These are phyloP conservation scores for Sicyos edulis DNA, from an alignment of 306 rosid species.

Conservation along the genomic window DNA sequence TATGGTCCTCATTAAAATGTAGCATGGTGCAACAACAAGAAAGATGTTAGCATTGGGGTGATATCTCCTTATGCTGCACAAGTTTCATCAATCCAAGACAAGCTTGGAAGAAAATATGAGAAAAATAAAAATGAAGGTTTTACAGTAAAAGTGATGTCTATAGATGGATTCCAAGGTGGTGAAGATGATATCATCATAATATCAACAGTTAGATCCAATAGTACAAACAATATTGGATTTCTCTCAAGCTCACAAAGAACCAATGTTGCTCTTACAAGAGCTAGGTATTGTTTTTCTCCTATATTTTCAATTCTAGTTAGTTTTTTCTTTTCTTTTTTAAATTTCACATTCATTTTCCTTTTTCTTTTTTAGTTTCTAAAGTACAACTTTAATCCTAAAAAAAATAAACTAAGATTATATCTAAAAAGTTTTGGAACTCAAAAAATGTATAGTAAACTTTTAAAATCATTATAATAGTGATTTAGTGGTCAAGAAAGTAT, in stretches of 20 bases:
- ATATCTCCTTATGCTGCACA: constrained; percentile 81
- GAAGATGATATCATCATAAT: constrained; percentile 64
- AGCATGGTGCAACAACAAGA: constrained; percentile 45
- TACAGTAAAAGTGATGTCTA: constrained; percentile 51
- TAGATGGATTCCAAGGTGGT: constrained; percentile 86
- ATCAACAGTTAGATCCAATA: constrained; percentile 57
- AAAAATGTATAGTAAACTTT: too few relatives aligned
- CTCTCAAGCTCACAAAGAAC: constrained; percentile 46
- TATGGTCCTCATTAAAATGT: neutral
- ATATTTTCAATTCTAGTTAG: neutral
- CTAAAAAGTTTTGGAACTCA: too few relatives aligned
- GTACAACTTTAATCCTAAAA: too few relatives aligned
- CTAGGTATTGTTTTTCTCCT: constrained; percentile 39
- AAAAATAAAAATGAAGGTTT: constrained; percentile 33
- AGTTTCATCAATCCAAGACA: constrained; percentile 49
- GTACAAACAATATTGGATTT: constrained; percentile 34
- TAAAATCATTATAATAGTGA: too few relatives aligned
- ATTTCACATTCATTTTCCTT: too few relatives aligned
- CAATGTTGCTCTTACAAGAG: constrained; percentile 83
- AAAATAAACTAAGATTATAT: too few relatives aligned
- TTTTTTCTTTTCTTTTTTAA: too few relatives aligned
- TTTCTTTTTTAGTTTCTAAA: too few relatives aligned
- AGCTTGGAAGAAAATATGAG: constrained; percentile 39
- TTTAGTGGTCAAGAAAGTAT: too few relatives aligned
- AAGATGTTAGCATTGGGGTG: constrained; percentile 47